A percentile compares a stretch with the other conserved stretches of the same genome.
Evolutionary conservation across 768 basidiomycete genomes (phyloP).

Genomic region (Dendrothele bispora): DNA sequence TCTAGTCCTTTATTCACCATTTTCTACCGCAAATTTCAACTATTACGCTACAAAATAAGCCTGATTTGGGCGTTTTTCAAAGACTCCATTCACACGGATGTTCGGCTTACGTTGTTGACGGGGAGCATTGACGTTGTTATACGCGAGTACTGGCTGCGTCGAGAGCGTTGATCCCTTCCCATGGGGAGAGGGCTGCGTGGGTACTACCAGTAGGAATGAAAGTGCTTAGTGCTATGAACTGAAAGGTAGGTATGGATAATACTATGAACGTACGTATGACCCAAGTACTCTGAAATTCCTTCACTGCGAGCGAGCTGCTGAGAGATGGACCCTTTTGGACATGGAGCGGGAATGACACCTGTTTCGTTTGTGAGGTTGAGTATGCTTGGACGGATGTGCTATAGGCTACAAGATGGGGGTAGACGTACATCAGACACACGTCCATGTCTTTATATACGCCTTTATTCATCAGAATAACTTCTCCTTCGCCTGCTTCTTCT

Average conservation of each 20-base stretch:
- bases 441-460: slow-evolving; percentile 79
- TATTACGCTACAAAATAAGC: too few relatives aligned
- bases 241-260: not conserved
- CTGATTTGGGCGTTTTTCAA: too few relatives aligned
- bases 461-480: slow-evolving; percentile 63
- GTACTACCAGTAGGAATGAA: too few relatives aligned
- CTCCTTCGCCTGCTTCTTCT: slow-evolving; percentile 79
- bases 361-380: too few relatives aligned
- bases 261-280: slow-evolving; percentile 58
- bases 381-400: not conserved
- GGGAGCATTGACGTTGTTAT: too few relatives aligned
- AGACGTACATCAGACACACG: slow-evolving; percentile 67
- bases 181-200: slow-evolving; percentile 77
- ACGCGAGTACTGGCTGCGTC: too few relatives aligned
- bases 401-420: not conserved
- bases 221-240: not conserved
- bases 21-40: too few relatives aligned
- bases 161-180: slow-evolving; percentile 82
- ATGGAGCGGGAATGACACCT: slow-evolving; percentile 89
- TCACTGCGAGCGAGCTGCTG: slow-evolving; percentile 53
- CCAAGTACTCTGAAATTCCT: slow-evolving; percentile 73
- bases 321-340: slow-evolving; percentile 67
- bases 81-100: too few relatives aligned
- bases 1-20: too few relatives aligned
- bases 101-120: too few relatives aligned